A percentile compares a stretch with the other conserved stretches of the same genome.
Evolutionary conservation across 805 yeast species (phyloP).

Genomic region (Scheffersomyces amazonensis): DNA sequence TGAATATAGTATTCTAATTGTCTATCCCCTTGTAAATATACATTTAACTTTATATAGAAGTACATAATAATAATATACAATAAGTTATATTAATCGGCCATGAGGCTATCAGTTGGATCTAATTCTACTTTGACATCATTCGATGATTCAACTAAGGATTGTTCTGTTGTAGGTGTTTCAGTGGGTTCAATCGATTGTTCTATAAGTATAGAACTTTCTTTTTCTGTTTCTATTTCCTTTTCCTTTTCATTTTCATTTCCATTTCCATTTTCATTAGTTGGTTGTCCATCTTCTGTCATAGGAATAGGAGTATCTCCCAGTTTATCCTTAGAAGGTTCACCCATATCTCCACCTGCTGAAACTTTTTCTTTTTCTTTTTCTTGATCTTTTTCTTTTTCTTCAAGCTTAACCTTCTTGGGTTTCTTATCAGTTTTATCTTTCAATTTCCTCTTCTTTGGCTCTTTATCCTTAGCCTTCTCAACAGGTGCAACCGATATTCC

Average conservation of each 20-base stretch:
- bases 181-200: too few species aligned
- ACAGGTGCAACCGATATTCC: slow-evolving; percentile 20
- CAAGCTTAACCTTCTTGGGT: slow-evolving; percentile 13
- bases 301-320: slow-evolving; percentile 19
- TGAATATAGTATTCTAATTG: slow-evolving; percentile 11
- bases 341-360: slow-evolving; percentile 3
- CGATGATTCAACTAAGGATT: neutral
- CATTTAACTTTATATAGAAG: neutral
- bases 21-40: slow-evolving; percentile 8
- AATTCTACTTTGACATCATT: neutral
- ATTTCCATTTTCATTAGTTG: slow-evolving; percentile 1
- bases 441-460: slow-evolving; percentile 32
- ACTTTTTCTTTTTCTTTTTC: slow-evolving; percentile 15
- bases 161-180: too few species aligned
- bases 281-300: slow-evolving; percentile 13
- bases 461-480: slow-evolving; percentile 8
- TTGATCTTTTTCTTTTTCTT: slow-evolving; percentile 8
- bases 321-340: slow-evolving; percentile 18
- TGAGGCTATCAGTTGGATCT: neutral
- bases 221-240: too few species aligned
- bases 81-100: neutral
- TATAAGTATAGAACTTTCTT: too few species aligned
- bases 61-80: neutral
- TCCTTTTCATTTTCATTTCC: neutral
- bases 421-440: slow-evolving; percentile 22